Evolutionary conservation across 352 stramenopile species (phyloP).

Genomic region (Thraustochytrium sp.): DNA sequence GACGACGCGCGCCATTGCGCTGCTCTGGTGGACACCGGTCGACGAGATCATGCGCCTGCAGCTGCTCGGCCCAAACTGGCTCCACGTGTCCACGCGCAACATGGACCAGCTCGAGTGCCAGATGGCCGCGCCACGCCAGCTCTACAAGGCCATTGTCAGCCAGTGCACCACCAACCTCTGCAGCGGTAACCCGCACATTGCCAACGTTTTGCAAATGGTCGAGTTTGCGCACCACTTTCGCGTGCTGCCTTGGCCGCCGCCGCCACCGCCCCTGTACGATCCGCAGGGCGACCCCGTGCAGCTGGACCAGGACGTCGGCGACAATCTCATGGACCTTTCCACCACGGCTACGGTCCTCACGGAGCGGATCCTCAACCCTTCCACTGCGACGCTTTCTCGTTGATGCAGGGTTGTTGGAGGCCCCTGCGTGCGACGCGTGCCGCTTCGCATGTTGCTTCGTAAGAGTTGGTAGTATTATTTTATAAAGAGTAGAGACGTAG

Average conservation of each 20-base stretch:
- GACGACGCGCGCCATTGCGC: not conserved
- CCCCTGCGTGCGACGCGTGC: too few species aligned
- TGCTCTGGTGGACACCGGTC: conserved; percentile 20
- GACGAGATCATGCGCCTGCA: conserved; percentile 29
- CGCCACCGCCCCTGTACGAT: conserved; percentile 16
- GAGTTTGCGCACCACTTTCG: conserved; percentile 22
- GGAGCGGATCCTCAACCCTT: not conserved
- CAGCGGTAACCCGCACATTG: conserved; percentile 11
- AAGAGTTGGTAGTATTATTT: too few species aligned
- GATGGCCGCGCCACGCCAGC: not conserved
- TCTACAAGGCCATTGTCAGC: conserved; percentile 22
- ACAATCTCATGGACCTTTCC: conserved; percentile 17
- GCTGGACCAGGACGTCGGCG: not conserved
- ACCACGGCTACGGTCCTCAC: not conserved
- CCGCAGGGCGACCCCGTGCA: not conserved
- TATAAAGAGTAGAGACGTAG: too few species aligned
- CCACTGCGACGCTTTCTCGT: too few species aligned
- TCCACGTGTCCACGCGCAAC: not conserved
- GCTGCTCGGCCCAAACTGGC: not conserved
- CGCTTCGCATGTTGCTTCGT: too few species aligned
- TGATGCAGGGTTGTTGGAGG: too few species aligned
- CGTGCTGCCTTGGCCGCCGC: not conserved
- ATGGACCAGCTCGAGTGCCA: conserved; percentile 22
- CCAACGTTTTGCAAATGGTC: not conserved
- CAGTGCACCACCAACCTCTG: conserved; percentile 34